Base-by-base conservation (phyloP, 2,329 filamentous ascomycete species). In the Aspergillus pseudoglaucus region DNA sequence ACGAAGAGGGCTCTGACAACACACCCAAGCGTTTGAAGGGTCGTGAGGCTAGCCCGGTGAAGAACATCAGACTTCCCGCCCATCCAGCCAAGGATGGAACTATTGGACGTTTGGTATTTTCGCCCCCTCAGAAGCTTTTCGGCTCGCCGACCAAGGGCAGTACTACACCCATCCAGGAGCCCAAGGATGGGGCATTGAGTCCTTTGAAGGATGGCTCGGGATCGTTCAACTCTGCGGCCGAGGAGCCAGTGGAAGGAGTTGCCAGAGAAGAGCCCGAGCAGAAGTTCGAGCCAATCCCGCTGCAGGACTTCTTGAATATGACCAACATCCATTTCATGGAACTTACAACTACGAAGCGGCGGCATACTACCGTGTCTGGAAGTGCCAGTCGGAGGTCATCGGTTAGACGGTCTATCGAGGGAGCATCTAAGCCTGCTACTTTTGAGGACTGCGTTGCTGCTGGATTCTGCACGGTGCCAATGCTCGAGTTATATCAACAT, bases 281-380 rank as follows among this genome's bases (percentile, higher is more conserved):
- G n/a, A 54, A 76, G 41, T 65, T 73, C 5, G 77, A 81, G n/a
- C 75, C 77, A 18, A 90, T 95, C 46, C 86, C 90, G 41, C 76
- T 98, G 3, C 89, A 95, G 58, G 87, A 95, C 46, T 98, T 98
- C 69, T 73, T 98, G 40, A 88, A 94, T 53, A 84, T 95, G 82
- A 96, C 91, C 2, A 94, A 88, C 50, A 95, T 98, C 60, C 88
- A 90, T 46, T 98, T 98, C 71, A 96, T 98, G 87, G 93, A 98
- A 64, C 76, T 98, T 44, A 95, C 86, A n/a, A 95, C 91, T 0
- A 96, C 90, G 1, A 97, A 97, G 66, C 79, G 91, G 56, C 81
- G 93, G 47, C 87, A 94, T 59, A 97, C 91, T 0, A 83, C 85
- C 41, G 85, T 81, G 2, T 83, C 83, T 17, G 73, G 77, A 39